Base-by-base conservation (phyloP, 192 early-diverging fungal genomes). In the Coemansia sp. region DNA sequence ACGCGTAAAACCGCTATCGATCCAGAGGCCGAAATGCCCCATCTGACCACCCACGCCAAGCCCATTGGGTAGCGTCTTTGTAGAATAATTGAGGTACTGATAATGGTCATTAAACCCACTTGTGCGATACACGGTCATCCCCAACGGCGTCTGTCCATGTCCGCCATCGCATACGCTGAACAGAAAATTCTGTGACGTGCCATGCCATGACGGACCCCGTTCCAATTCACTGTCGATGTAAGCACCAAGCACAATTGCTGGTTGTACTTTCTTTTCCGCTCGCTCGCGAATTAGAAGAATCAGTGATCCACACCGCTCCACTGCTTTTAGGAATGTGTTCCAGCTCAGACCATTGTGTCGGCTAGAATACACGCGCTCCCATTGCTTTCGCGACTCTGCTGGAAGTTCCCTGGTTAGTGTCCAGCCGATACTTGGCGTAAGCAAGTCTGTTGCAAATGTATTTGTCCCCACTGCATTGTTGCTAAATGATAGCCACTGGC, bases 41-140 rank as follows among this genome's bases (percentile, higher is more conserved):
- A 90, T 61, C 58, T 92, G 90, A 8, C 90, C 90, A 27, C 90
- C 90, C 64, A 89, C 83, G 3, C 88, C 90, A 27, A 90, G 69
- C 0, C 86, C 90, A 67, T 92, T 92, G 0, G 88, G 85, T 50
- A 92, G 67, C 7, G 85, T 89, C 74, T 92, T 85, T 26, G 82
- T 88, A 0, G 85, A 89, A 50, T 82, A 89, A 61, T 89, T 88
- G 25, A 92, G 58, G 64, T 92, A 92, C 55, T 90, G 89, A 58
- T 84, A 92, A 65, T 92, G 82, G 49, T 74, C 60, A 71, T 92
- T 92, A 49, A 77, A 77, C 16, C 84, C 72, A 4, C 65, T 74
- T 3, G 77, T 71, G 14, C 67, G 59, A 50, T 23, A 74, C 30
- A 71, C 56, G 3, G 24, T 28, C 27, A 76, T 10, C 3, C 38